These are phyloP conservation scores for Isoetes taiwanensis DNA, from an alignment of 75 land plant species.

Conservation along the genomic window DNA sequence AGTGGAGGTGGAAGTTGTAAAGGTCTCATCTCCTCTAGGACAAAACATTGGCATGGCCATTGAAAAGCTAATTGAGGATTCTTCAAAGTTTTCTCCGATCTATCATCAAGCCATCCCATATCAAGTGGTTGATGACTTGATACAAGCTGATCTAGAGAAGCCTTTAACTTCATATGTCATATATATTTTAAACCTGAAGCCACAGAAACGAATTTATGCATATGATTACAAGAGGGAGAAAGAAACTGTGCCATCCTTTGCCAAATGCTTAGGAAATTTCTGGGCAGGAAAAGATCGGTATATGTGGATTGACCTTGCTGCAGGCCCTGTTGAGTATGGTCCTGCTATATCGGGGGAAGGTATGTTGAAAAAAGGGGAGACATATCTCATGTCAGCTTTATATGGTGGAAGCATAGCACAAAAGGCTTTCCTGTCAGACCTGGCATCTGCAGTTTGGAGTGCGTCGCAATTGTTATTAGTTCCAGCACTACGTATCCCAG, in stretches of 20 bases:
- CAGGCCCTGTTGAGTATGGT: conserved; percentile 96
- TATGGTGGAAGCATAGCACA: conserved; percentile 50
- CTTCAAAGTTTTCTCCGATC: conserved; percentile 1
- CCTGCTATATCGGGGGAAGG: conserved; percentile 97
- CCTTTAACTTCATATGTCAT: conserved; percentile 23
- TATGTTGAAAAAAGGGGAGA: conserved; percentile 59
- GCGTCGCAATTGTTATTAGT: conserved; percentile 59
- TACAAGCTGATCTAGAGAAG: conserved; percentile 26
- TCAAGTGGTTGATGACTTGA: conserved; percentile 40
- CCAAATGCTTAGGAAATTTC: conserved; percentile 69
- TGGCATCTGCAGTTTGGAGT: conserved; percentile 67
- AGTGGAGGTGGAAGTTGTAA: conserved; percentile 33
- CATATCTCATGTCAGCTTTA: conserved; percentile 61
- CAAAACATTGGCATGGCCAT: conserved; percentile 25
- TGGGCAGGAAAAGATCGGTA: conserved; percentile 75
- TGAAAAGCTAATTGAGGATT: conserved; percentile 18
- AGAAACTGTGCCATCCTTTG: conserved; percentile 26
- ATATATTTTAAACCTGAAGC: conserved; percentile 47
- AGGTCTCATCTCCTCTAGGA: conserved; percentile 20
- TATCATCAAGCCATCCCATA: conserved; percentile 42
- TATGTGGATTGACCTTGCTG: conserved; percentile 81
- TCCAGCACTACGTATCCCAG: conserved; percentile 87
- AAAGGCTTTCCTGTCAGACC: conserved; percentile 61
- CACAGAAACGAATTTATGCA: conserved; percentile 29
- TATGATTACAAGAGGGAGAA: conserved; percentile 18